phyloP scores from a whole-genome alignment of 2,329 filamentous ascomycete genomes.

The Blastomyces emzantsi region DNA sequence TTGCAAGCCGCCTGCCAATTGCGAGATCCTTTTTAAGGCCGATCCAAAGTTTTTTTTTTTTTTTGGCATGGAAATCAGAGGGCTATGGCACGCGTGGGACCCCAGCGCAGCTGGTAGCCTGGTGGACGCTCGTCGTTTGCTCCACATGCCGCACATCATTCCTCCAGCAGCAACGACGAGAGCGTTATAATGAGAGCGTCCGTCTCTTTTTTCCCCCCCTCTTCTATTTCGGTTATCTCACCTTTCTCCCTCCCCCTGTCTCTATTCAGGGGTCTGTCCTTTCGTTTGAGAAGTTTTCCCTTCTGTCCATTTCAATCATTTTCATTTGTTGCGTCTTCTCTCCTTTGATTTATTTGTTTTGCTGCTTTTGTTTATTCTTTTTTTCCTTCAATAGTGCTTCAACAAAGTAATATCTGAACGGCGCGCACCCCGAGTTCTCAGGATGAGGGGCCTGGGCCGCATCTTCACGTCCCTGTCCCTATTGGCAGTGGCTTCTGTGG shows the following conservation, averaged over 20 bases:
- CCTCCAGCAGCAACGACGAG: no score
- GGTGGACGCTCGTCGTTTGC: no score
- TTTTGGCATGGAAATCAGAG: neutral
- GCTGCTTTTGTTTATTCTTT: neutral
- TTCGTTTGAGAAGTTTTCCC: neutral
- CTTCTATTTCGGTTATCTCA: neutral
- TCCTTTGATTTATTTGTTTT: neutral
- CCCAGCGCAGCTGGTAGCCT: no score
- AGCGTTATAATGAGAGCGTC: neutral
- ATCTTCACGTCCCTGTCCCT: constrained; percentile 4
- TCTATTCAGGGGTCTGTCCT: neutral
- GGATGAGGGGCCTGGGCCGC: constrained; percentile 1
- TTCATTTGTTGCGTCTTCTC: neutral
- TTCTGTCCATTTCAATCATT: neutral
- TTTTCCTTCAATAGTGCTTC: neutral
- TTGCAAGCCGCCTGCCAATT: neutral
- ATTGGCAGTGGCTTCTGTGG: neutral
- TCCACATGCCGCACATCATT: no score
- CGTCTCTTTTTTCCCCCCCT: neutral
- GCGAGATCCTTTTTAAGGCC: neutral
- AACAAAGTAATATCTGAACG: neutral
- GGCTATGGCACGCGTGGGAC: neutral
- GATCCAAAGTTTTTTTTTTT: neutral
- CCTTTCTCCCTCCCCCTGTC: neutral
- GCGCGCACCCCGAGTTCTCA: neutral